Conservation (phyloP, 257 asterid species). For the Ballota nigra region DNA sequence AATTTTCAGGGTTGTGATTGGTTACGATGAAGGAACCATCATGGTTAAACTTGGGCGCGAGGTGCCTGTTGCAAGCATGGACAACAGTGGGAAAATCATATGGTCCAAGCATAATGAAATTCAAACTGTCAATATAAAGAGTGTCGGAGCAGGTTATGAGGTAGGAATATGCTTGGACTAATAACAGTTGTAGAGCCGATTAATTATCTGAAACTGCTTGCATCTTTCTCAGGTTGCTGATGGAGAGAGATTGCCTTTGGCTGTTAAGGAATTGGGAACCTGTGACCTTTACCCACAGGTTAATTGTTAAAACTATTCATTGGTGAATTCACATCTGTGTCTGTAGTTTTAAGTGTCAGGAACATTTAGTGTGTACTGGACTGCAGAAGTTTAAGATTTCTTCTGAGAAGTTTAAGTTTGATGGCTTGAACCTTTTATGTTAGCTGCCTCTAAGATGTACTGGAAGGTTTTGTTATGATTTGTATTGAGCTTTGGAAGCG, state of each 20-base stretch:
- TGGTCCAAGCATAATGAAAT: constrained; percentile 99
- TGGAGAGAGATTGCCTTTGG: constrained; percentile 95
- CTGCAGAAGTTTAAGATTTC: background rate
- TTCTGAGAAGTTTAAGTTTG: background rate
- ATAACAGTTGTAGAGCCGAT: constrained; percentile 6
- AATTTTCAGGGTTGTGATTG: constrained; percentile 78
- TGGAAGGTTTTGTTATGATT: background rate
- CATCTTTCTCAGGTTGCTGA: constrained; percentile 66
- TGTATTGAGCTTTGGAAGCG: background rate
- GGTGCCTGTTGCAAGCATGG: constrained; percentile 98
- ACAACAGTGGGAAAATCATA: constrained; percentile 88
- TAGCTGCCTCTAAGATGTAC: background rate
- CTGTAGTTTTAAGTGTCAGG: background rate
- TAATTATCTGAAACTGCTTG: constrained; percentile 18
- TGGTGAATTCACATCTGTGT: constrained; percentile 7
- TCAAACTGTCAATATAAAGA: constrained; percentile 93
- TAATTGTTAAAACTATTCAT: constrained; percentile 20
- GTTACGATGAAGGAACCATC: constrained; percentile 97
- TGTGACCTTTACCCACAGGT: constrained; percentile 99
- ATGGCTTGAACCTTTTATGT: background rate
- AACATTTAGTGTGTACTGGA: background rate
- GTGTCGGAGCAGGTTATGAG: constrained; percentile 89
- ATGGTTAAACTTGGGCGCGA: constrained; percentile 99
- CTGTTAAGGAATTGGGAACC: constrained; percentile 93
- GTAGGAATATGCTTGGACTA: constrained; percentile 31